Conservation (phyloP, 345 rosid genomes). For the Microcos paniculata region DNA sequence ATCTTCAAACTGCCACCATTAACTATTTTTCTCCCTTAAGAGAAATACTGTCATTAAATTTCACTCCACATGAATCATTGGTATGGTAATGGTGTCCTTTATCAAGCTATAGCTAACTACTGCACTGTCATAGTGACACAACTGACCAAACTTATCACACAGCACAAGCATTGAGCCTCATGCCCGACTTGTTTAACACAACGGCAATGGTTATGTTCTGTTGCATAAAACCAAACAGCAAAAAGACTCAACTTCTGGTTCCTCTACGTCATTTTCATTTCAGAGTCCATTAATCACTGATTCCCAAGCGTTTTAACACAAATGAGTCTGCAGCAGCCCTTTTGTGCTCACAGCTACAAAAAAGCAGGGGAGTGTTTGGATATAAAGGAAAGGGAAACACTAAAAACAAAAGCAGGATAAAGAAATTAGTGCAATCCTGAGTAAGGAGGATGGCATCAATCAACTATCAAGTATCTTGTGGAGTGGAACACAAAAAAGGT, state of each 20-base stretch:
- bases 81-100: neutral
- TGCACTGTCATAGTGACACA: neutral
- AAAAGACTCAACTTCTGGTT: neutral
- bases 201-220: neutral
- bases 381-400: conserved; percentile 5
- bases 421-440: neutral
- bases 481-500: neutral
- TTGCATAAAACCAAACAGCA: neutral
- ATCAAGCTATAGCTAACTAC: too few species aligned
- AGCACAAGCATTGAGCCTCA: neutral
- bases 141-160: neutral
- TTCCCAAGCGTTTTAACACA: conserved; percentile 4
- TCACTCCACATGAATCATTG: neutral
- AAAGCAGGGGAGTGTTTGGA: conserved; percentile 9
- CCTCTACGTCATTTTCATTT: neutral
- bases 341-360: conserved; percentile 10
- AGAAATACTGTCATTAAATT: neutral
- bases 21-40: neutral
- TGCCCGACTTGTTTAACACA: neutral
- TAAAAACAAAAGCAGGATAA: neutral
- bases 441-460: neutral
- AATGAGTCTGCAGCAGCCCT: conserved; percentile 12
- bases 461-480: neutral
- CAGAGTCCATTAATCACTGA: conserved; percentile 2
- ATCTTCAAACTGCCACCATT: neutral